Conservation (phyloP, 2,329 filamentous ascomycete genomes). For the Ilyonectria sp. region DNA sequence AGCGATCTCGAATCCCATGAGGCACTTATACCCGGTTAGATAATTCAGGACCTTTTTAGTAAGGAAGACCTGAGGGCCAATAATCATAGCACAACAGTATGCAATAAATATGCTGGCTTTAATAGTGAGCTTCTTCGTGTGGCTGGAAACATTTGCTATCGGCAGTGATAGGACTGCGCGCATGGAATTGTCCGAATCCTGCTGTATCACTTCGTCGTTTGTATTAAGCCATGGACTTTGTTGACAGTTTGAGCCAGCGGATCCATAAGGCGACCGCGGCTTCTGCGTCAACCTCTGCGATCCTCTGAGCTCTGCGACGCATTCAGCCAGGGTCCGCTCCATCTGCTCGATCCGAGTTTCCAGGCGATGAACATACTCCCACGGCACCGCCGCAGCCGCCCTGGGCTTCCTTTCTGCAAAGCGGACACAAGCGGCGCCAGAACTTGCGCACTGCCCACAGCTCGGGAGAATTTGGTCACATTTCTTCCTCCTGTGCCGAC, state of each 20-base stretch:
- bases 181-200: no score
- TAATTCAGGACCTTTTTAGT: slow-evolving; percentile 64
- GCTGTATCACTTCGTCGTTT: no score
- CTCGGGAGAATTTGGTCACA: neutral
- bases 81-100: slow-evolving; percentile 63
- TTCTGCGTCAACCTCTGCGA: neutral
- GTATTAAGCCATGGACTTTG: no score
- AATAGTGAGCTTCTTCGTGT: slow-evolving; percentile 53
- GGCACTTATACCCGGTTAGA: slow-evolving; percentile 31
- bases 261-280: neutral
- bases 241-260: no score
- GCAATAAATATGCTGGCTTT: slow-evolving; percentile 61
- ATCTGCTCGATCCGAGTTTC: neutral
- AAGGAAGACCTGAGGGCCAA: slow-evolving; percentile 47
- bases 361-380: neutral
- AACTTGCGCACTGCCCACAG: neutral
- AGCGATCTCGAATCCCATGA: slow-evolving; percentile 14
- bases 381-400: neutral
- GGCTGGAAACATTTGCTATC: slow-evolving; percentile 45
- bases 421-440: neutral
- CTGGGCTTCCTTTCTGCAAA: slow-evolving; percentile 1
- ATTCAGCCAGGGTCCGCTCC: neutral
- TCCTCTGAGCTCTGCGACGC: neutral
- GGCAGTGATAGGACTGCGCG: slow-evolving; percentile 34
- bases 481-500: slow-evolving; percentile 9